Evolutionary conservation across 1,284 basidiomycete genomes (phyloP).

Genomic region (Fomitopsis palustris): DNA sequence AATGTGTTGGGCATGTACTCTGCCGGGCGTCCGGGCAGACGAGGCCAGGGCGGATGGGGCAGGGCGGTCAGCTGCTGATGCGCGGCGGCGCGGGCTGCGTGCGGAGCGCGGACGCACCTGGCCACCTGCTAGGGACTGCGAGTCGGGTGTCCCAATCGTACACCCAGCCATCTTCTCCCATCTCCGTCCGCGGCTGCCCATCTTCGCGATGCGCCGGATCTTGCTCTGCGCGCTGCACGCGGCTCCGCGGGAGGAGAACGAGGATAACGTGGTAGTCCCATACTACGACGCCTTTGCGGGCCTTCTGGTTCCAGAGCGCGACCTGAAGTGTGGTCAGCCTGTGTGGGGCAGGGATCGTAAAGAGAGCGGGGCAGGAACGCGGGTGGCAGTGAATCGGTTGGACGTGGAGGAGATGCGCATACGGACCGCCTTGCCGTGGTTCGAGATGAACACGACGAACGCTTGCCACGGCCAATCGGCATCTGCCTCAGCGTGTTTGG

Average conservation of each 20-base stretch:
- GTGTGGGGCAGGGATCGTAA: background rate
- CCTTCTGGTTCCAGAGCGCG: slow-evolving; percentile 61
- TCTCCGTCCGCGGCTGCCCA: background rate
- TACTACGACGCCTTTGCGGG: slow-evolving; percentile 40
- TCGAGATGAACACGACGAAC: slow-evolving; percentile 66
- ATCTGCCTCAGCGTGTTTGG: slow-evolving; percentile 18
- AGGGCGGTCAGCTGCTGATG: slow-evolving; percentile 4
- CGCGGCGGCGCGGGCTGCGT: background rate
- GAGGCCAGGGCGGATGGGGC: background rate
- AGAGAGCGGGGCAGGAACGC: background rate
- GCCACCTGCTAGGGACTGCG: slow-evolving; percentile 43
- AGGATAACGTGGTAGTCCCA: slow-evolving; percentile 81
- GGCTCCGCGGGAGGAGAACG: slow-evolving; percentile 36
- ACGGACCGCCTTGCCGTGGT: slow-evolving; percentile 51
- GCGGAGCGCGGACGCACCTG: slow-evolving; percentile 33
- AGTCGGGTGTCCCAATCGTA: slow-evolving; percentile 64
- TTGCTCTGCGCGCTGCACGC: background rate
- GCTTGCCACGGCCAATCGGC: slow-evolving; percentile 40
- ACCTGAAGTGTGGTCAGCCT: slow-evolving; percentile 36
- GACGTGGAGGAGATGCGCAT: background rate
- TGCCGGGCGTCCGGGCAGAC: slow-evolving; percentile 22
- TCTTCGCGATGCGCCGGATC: slow-evolving; percentile 6
- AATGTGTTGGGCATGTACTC: slow-evolving; percentile 58
- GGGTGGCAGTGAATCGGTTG: background rate
- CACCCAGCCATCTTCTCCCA: slow-evolving; percentile 39